Conservation (phyloP, 371 early-diverging fungal genomes). For the Astathelohania contejeani region DNA sequence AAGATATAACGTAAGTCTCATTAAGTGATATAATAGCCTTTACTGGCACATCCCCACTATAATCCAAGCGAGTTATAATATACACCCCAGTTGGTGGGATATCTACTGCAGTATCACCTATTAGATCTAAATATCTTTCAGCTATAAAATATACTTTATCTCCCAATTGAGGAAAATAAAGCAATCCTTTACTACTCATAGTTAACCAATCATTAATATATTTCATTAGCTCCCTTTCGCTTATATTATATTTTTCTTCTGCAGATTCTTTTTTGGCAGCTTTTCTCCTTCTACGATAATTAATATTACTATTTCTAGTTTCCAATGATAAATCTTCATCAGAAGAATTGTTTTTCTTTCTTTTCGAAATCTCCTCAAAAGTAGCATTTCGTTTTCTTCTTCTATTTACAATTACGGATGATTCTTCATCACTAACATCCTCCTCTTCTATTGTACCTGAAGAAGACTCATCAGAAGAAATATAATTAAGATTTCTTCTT, state of each 20-base stretch:
- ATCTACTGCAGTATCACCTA: no score
- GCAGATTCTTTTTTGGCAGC: not conserved
- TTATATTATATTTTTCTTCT: not conserved
- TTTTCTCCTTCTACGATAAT: not conserved
- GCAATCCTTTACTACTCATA: not conserved
- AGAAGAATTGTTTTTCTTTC: not conserved
- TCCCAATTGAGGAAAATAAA: not conserved
- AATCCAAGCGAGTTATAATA: no score
- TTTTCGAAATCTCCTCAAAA: no score
- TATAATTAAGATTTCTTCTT: not conserved
- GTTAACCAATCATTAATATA: not conserved
- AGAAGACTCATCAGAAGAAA: not conserved
- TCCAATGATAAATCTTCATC: not conserved
- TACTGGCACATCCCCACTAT: no score
- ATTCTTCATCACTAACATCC: not conserved
- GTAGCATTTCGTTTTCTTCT: not conserved
- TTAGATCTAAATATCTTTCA: no score
- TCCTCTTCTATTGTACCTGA: no score
- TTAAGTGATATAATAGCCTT: no score
- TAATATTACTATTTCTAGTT: not conserved
- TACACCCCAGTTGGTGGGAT: no score
- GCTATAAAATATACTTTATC: constrained; percentile 1
- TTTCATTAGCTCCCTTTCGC: not conserved
- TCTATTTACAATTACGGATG: not conserved
- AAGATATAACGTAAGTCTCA: no score